Conservation (phyloP, 164 flowering plant genomes). For the Vitis amurensis region DNA sequence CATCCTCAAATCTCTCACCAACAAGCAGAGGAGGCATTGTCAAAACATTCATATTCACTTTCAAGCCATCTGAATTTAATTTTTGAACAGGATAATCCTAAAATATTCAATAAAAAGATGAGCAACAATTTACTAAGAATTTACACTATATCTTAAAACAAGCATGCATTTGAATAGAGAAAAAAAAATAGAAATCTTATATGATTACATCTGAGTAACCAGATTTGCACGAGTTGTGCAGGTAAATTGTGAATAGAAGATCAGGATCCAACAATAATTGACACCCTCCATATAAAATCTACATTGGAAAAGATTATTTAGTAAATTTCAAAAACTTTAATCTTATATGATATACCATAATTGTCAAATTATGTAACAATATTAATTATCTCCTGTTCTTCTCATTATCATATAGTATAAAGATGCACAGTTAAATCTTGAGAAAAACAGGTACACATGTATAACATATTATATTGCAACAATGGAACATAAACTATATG, state of each 20-base stretch:
- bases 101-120: conserved; percentile 9
- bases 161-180: no score
- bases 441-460: no score
- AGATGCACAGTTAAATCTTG: no score
- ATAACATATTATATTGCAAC: no score
- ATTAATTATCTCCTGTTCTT: no score
- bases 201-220: not conserved
- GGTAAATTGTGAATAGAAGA: not conserved
- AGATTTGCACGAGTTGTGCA: not conserved
- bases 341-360: no score
- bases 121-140: not conserved
- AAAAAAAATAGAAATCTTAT: no score
- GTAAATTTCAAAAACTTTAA: not conserved
- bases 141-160: not conserved
- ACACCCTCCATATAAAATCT: not conserved
- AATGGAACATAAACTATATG: no score
- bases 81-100: conserved; percentile 26
- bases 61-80: conserved; percentile 19
- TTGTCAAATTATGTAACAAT: no score
- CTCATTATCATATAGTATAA: no score
- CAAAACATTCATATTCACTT: conserved; percentile 34
- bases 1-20: conserved; percentile 82
- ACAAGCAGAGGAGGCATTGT: conserved; percentile 68
- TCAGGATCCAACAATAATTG: not conserved
- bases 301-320: not conserved